Base-by-base conservation (phyloP, 108 stramenopile species). In the Cafeteria roenbergensis region DNA sequence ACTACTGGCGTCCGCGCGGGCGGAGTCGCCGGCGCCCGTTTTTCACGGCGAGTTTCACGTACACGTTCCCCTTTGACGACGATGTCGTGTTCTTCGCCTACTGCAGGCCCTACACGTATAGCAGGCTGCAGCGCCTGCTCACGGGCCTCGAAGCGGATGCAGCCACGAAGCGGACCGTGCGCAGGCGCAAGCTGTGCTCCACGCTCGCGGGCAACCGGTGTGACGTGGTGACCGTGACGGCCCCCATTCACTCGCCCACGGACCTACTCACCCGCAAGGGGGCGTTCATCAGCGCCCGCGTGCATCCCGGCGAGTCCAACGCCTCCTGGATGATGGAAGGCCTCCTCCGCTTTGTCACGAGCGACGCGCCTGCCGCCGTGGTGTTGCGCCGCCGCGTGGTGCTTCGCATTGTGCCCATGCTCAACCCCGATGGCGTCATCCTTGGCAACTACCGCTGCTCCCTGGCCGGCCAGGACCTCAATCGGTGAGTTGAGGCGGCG, bases 381-480 rank as follows among this genome's bases (percentile, higher is more conserved):
- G 24, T 63, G 22, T 52, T 83, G 48, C 67, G 82, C 26, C 51
- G 66, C 8, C 28, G 55, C 30, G 79, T 78, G 51, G 62, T 83
- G 25, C 80, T 83, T 69, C 78, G 73, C 34, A 51, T 83, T 17
- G 73, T 79, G 8, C 82, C 82, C 22, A 83, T 83, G 80, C 73
- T 83, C 32, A 83, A 83, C 50, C 80, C 80, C 1, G 82, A 83
- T 42, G 82, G 82, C 28, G 82, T 83, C 9, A 71, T 83, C 50
- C 42, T 76, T 48, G 82, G 82, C 25, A 83, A 83, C 70, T 77
- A 78, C 32, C 72, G 82, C 28, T 74, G 75, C 68, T 78, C 70
- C 12, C 56, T 82, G 17, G 67, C 79, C 22, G 83, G 79, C 17
- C 63, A 53, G 20, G 83, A 84, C 71, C 75, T 84, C 31, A 84